Base-by-base conservation (phyloP, 305 asterid genomes). In the Rubia tinctorum region DNA sequence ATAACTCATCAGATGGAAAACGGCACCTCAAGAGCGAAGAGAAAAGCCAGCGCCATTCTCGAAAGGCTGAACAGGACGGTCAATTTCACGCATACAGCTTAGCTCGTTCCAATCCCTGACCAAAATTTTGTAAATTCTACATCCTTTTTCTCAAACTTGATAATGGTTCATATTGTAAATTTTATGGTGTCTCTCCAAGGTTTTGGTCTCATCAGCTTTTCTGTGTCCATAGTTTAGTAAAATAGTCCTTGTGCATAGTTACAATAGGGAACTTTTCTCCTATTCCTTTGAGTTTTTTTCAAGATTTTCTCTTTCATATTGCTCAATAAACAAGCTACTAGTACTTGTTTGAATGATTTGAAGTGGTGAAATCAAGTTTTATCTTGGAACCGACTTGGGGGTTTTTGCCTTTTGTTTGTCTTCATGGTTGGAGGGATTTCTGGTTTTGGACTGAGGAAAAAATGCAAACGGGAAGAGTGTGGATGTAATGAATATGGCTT, bases 1-100 rank as follows among this genome's bases (percentile, higher is more conserved):
- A 70, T 86, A 22, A 78, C 86, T 70, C 81, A 76, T 65, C 75
- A 84, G 47, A 81, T 77, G 44, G 72, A 80, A 77, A 78, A 78
- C 60, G 90, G 88, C 56, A 82, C 90, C 63, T 80, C 88, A 61
- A 78, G 90, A 74, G 88, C 90, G 49, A 84, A 80, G 75, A 82
- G 88, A 49, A 86, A 86, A 80, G 90, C 90, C 22, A 76, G 73
- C 47, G 77, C 81, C 74, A 82, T 86, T 69, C 90, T 86, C 6
- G 90, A 86, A 55, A 80, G 84, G 70, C 76, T 86, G 73, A 78
- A 84, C 34, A 71, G 80, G 74, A 71, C 80, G 20, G 74, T 73
- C 77, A 77, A 79, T 76, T 58, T 81, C 51, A 85, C 87, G 18
- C 84, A 85, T 55, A 80, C 87, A 14, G 89, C 87, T 22, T 83